phyloP scores from a whole-genome alignment of 1,139 yeast genomes.

The Kurtzmaniella quercitrusa region DNA sequence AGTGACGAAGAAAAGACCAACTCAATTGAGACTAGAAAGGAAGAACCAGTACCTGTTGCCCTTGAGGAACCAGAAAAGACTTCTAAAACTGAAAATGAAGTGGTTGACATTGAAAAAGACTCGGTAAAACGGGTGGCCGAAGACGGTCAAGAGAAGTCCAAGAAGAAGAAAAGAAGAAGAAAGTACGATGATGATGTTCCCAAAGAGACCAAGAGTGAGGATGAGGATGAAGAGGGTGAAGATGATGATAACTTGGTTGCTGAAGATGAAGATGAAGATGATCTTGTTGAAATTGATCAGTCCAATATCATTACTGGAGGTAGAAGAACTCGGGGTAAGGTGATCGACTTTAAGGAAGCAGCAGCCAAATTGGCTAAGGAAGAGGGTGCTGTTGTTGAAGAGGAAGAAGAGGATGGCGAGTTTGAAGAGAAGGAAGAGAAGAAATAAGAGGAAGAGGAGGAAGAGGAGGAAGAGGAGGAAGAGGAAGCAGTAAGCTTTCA shows the following conservation, averaged over 20 bases:
- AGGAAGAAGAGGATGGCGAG: constrained; percentile 44
- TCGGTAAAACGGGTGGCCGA: constrained; percentile 13
- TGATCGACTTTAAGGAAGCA: constrained; percentile 83
- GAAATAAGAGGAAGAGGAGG: not conserved
- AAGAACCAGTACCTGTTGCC: constrained; percentile 8
- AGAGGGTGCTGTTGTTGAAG: constrained; percentile 39
- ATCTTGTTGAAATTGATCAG: constrained; percentile 76
- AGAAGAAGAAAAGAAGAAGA: constrained; percentile 43
- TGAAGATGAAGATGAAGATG: constrained; percentile 74
- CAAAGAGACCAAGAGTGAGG: constrained; percentile 32
- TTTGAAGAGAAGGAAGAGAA: constrained; percentile 12
- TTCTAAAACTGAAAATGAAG: constrained; percentile 6
- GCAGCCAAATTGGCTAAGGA: constrained; percentile 65
- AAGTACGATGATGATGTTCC: constrained; percentile 49
- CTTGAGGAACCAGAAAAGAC: constrained; percentile 12
- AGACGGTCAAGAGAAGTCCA: constrained; percentile 10
- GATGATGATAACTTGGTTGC: constrained; percentile 46
- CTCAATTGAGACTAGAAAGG: constrained; percentile 3
- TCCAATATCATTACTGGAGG: constrained; percentile 81
- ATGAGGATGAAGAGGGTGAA: constrained; percentile 44
- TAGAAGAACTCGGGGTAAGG: constrained; percentile 87
- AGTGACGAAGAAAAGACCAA: constrained; percentile 7
- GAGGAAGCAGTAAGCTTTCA: not conserved
- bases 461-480: not conserved
- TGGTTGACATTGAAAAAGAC: constrained; percentile 11